These are phyloP conservation scores for Suillus discolor DNA, from an alignment of 768 basidiomycete genomes.

Conservation along the genomic window DNA sequence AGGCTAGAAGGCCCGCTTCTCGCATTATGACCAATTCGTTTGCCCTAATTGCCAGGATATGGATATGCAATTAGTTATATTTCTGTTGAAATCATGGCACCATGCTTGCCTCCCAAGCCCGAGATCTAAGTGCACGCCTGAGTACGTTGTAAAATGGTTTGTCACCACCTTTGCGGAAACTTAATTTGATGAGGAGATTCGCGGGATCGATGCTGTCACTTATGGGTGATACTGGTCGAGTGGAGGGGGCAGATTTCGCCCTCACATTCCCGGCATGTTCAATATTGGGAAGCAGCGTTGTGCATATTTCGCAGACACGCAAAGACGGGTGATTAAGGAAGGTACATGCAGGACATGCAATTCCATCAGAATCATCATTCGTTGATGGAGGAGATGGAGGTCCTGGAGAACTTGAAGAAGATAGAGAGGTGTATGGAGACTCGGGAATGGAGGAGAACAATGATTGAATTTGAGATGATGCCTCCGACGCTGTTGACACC, in stretches of 20 bases:
- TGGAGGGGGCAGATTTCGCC: slow-evolving; percentile 65
- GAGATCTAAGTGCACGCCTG: slow-evolving; percentile 67
- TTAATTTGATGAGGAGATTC: slow-evolving; percentile 70
- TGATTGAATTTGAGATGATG: slow-evolving; percentile 33
- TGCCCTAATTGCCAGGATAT: slow-evolving; percentile 24
- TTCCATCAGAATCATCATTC: slow-evolving; percentile 31
- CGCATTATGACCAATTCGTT: slow-evolving; percentile 26
- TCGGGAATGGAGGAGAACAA: slow-evolving; percentile 43
- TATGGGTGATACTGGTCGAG: slow-evolving; percentile 58
- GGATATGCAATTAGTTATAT: not conserved
- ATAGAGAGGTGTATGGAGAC: slow-evolving; percentile 33
- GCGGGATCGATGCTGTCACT: slow-evolving; percentile 29
- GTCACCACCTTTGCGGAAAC: slow-evolving; percentile 91
- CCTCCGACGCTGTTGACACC: slow-evolving; percentile 21
- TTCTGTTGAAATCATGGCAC: not conserved
- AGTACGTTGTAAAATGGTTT: slow-evolving; percentile 78
- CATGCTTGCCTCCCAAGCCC: slow-evolving; percentile 70
- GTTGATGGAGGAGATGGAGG: slow-evolving; percentile 24
- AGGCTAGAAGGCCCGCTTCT: slow-evolving; percentile 26
- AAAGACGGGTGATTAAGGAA: slow-evolving; percentile 87
- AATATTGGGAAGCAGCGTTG: slow-evolving; percentile 57
- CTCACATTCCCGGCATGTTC: slow-evolving; percentile 23
- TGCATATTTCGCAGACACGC: slow-evolving; percentile 82
- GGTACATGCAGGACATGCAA: slow-evolving; percentile 86
- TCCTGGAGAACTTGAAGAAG: slow-evolving; percentile 21